Conservation (phyloP, 768 basidiomycete species). For the Leccinum pellstonianum region DNA sequence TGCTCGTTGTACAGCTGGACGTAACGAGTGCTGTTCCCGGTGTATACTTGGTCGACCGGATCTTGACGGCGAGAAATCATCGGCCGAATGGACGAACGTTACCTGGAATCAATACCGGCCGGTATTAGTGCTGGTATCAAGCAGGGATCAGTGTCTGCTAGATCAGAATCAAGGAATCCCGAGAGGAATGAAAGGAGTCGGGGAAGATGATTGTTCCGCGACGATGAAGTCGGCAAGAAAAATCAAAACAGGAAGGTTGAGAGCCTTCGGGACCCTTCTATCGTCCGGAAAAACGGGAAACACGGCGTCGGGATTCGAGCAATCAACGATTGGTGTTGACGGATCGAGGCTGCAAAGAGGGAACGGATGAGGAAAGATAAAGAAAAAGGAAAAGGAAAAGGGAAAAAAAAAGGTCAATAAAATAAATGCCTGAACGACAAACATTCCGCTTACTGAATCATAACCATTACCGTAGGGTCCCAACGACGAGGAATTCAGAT, state of each 20-base stretch:
- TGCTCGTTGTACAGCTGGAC: background rate
- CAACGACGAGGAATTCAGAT: slow-evolving; percentile 15
- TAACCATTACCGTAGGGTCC: background rate
- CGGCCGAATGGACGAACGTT: background rate
- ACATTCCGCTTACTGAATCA: slow-evolving; percentile 25
- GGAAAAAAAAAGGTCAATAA: slow-evolving; percentile 15
- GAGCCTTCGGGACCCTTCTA: background rate
- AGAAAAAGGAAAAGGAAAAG: background rate
- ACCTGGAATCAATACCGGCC: slow-evolving; percentile 8
- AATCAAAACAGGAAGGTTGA: slow-evolving; percentile 3
- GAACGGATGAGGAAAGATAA: background rate
- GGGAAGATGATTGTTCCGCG: background rate
- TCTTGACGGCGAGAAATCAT: background rate
- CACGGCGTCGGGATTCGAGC: background rate
- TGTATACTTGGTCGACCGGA: background rate
- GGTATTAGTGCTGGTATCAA: background rate
- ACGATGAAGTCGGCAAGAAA: background rate
- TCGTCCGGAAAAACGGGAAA: background rate
- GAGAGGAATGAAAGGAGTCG: slow-evolving; percentile 1
- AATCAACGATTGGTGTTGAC: background rate
- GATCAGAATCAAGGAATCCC: background rate
- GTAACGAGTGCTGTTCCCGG: background rate
- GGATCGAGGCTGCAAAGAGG: slow-evolving; percentile 6
- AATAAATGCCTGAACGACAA: slow-evolving; percentile 3
- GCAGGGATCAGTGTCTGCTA: background rate